Conservation (phyloP, 345 rosid genomes). For the Gossypium thurberi region DNA sequence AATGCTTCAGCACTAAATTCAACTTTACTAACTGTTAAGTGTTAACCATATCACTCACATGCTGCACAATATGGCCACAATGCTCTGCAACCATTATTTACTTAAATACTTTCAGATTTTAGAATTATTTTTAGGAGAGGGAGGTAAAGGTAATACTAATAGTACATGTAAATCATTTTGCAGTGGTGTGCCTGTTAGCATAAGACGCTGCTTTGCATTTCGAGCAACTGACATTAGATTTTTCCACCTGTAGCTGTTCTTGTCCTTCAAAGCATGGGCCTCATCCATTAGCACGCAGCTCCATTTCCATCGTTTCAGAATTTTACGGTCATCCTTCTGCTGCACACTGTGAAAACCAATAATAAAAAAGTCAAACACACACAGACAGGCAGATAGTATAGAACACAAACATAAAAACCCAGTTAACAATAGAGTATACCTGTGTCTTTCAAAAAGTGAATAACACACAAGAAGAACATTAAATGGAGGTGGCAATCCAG, state of each 20-base stretch:
- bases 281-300: slow-evolving; percentile 98
- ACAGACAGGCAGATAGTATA: not conserved
- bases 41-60: not conserved
- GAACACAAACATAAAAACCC: slow-evolving; percentile 13
- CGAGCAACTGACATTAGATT: slow-evolving; percentile 85
- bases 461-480: slow-evolving; percentile 94
- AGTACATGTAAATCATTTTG: slow-evolving; percentile 94
- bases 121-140: not conserved
- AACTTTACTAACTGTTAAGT: not conserved
- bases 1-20: not conserved
- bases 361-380: slow-evolving; percentile 15
- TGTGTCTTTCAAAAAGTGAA: slow-evolving; percentile 92
- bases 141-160: not conserved
- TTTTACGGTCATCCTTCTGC: slow-evolving; percentile 95
- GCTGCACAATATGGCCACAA: not conserved
- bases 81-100: not conserved
- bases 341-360: slow-evolving; percentile 53
- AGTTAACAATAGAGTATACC: slow-evolving; percentile 39
- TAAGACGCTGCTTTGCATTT: slow-evolving; percentile 89
- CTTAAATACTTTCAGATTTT: not conserved
- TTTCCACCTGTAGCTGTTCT: slow-evolving; percentile 96
- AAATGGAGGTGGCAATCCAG: slow-evolving; percentile 83
- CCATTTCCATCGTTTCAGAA: slow-evolving; percentile 89
- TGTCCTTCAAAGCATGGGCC: slow-evolving; percentile 97
- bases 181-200: slow-evolving; percentile 99